Percentiles rank a stretch among this genome's conserved stretches.
These are phyloP conservation scores for Dissoconium aciculare DNA, from an alignment of 2,329 filamentous ascomycete species.

Conservation along the genomic window DNA sequence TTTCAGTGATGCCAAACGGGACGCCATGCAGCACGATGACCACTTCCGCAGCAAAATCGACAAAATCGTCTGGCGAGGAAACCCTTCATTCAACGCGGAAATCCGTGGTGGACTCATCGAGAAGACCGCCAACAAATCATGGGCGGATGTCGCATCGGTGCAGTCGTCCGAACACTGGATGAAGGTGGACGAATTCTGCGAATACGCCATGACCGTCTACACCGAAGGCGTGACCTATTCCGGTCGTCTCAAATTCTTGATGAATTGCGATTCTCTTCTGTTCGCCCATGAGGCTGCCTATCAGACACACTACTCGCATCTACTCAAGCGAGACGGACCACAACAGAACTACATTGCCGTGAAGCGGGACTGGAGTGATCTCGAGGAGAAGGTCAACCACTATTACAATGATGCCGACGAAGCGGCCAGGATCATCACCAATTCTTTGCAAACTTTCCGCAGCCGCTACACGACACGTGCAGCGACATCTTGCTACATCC, in stretches of 20 bases:
- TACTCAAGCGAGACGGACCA: conserved; percentile 11
- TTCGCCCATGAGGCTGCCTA: conserved; percentile 11
- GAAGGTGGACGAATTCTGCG: conserved; percentile 9
- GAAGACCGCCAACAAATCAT: conserved; percentile 1
- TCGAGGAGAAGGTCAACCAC: conserved; percentile 11
- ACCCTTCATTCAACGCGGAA: conserved; percentile 10
- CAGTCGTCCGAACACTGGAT: conserved; percentile 1
- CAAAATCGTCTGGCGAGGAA: conserved; percentile 15
- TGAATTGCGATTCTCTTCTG: conserved; percentile 8
- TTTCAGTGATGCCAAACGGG: conserved; percentile 9
- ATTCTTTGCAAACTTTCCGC: conserved; percentile 12
- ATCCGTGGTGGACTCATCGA: conserved; percentile 3
- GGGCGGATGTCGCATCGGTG: conserved; percentile 4
- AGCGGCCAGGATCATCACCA: conserved; percentile 13
- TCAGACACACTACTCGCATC: conserved; percentile 9
- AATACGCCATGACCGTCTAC: conserved; percentile 11
- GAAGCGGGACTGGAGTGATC: conserved; percentile 11
- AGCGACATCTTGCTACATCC: conserved; percentile 18
- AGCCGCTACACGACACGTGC: conserved; percentile 16
- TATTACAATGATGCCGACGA: conserved; percentile 9
- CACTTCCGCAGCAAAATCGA: conserved; percentile 8
- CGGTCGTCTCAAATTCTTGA: conserved; percentile 13
- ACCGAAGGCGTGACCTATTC: conserved; percentile 12
- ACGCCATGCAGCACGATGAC: conserved; percentile 4
- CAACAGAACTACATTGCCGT: conserved; percentile 16